These are phyloP conservation scores for Clonostachys rhizophaga DNA, from an alignment of 2,329 filamentous ascomycete species.

Conservation along the genomic window DNA sequence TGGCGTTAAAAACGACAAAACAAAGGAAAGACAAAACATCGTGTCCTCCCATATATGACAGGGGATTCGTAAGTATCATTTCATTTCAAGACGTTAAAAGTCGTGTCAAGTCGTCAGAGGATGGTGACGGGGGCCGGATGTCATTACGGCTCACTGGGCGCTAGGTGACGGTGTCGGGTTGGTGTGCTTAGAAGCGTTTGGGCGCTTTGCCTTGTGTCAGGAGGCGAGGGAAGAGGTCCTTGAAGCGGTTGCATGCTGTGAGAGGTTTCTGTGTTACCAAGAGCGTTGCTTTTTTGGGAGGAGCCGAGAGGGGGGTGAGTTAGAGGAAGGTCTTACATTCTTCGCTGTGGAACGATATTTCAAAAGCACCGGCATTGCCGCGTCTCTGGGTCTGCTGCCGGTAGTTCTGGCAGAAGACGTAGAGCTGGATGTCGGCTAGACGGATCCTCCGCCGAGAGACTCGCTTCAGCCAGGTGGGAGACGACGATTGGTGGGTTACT, in stretches of 20 bases:
- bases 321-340: slow-evolving; percentile 20
- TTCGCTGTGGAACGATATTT: slow-evolving; percentile 42
- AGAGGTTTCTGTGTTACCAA: not conserved
- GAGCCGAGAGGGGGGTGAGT: too few species aligned
- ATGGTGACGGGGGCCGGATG: too few species aligned
- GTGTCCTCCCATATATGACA: too few species aligned
- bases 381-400: slow-evolving; percentile 45
- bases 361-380: slow-evolving; percentile 40
- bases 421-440: slow-evolving; percentile 49
- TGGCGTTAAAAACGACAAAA: not conserved
- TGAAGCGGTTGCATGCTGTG: slow-evolving; percentile 29
- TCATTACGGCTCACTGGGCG: too few species aligned
- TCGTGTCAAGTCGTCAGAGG: too few species aligned
- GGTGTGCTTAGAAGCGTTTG: too few species aligned
- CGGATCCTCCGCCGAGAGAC: slow-evolving; percentile 40
- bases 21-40: too few species aligned
- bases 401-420: slow-evolving; percentile 55
- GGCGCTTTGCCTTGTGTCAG: slow-evolving; percentile 5
- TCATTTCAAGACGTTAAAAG: too few species aligned
- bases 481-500: slow-evolving; percentile 49
- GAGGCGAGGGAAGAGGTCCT: slow-evolving; percentile 27
- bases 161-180: too few species aligned
- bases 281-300: not conserved
- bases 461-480: slow-evolving; percentile 44
- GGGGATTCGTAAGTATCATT: too few species aligned